Conservation (phyloP, 164 flowering plant genomes). For the Stephania yunnanensis region DNA sequence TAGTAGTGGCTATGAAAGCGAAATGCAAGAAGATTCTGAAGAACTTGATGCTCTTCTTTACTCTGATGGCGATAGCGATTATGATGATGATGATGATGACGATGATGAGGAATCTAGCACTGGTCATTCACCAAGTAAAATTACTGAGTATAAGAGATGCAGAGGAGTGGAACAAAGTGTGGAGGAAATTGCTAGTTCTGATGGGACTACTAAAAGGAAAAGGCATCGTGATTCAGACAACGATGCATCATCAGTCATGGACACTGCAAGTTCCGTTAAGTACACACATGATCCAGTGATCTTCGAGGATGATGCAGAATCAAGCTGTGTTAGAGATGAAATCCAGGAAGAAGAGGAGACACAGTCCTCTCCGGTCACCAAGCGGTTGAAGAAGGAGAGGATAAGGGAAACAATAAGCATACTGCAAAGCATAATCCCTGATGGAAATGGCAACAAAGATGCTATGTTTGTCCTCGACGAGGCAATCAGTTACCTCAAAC, state of each 20-base stretch:
- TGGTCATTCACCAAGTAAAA: slow-evolving; percentile 73
- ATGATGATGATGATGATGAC: slow-evolving; percentile 30
- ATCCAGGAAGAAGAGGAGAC: slow-evolving; percentile 13
- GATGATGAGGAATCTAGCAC: slow-evolving; percentile 89
- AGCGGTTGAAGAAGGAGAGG: slow-evolving; percentile 42
- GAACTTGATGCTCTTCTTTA: slow-evolving; percentile 79
- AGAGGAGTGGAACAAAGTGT: slow-evolving; percentile 21
- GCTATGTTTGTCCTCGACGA: slow-evolving; percentile 61
- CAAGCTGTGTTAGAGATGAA: slow-evolving; percentile 25
- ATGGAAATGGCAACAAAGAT: slow-evolving; percentile 48
- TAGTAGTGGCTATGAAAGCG: slow-evolving; percentile 32
- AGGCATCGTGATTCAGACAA: slow-evolving; percentile 23
- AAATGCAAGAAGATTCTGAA: slow-evolving; percentile 88
- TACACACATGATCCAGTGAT: slow-evolving; percentile 11
- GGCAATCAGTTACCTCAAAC: slow-evolving; percentile 58
- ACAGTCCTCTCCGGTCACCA: slow-evolving; percentile 22
- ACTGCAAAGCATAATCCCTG: slow-evolving; percentile 64
- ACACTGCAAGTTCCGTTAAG: slow-evolving; percentile 40
- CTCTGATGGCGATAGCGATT: slow-evolving; percentile 57
- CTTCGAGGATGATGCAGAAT: slow-evolving; percentile 50
- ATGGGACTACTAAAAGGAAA: slow-evolving; percentile 33
- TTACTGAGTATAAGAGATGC: slow-evolving; percentile 33
- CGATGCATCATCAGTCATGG: slow-evolving; percentile 23
- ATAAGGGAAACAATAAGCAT: slow-evolving; percentile 51
- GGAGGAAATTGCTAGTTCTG: slow-evolving; percentile 55